Evolutionary conservation across 768 basidiomycete species (phyloP).

Genomic region (Rhizopogon roseolus): DNA sequence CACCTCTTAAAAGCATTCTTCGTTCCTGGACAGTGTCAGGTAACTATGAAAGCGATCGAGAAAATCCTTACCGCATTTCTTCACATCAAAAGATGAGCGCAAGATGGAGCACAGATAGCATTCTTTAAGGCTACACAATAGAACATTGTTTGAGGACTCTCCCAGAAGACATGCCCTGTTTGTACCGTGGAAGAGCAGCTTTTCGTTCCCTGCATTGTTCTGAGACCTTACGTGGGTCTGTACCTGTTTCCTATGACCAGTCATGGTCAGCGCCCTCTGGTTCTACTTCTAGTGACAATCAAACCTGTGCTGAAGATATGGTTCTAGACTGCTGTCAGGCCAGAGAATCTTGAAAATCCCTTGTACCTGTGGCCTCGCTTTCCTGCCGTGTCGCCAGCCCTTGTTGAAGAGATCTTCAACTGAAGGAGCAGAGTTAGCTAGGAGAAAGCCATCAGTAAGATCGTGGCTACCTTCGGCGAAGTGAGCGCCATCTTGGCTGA

Average conservation of each 20-base stretch:
- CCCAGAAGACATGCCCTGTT: constrained; percentile 51
- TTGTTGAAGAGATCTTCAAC: constrained; percentile 47
- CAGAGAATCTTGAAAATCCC: constrained; percentile 49
- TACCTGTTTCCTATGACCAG: constrained; percentile 17
- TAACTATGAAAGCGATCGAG: constrained; percentile 8
- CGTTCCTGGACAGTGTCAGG: constrained; percentile 29
- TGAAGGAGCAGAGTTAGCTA: constrained; percentile 16
- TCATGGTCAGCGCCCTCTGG: constrained; percentile 2
- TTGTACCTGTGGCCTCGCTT: constrained; percentile 42
- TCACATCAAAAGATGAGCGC: constrained; percentile 54
- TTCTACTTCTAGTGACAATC: constrained; percentile 16
- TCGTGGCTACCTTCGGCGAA: constrained; percentile 31
- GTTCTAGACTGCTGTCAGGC: constrained; percentile 36
- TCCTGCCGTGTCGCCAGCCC: constrained; percentile 55
- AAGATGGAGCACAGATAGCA: constrained; percentile 57
- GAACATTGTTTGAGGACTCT: constrained; percentile 42
- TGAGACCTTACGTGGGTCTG: constrained; percentile 19
- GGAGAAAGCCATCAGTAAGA: not conserved
- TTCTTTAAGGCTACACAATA: constrained; percentile 44
- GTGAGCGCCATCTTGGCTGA: constrained; percentile 30
- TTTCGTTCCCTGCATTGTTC: constrained; percentile 42
- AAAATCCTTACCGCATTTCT: constrained; percentile 45
- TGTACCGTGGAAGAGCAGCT: constrained; percentile 66
- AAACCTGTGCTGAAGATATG: constrained; percentile 46
- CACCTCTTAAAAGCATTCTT: constrained; percentile 54